Evolutionary conservation across 352 stramenopile genomes (phyloP).

Genomic region (Pythium rishiriense): DNA sequence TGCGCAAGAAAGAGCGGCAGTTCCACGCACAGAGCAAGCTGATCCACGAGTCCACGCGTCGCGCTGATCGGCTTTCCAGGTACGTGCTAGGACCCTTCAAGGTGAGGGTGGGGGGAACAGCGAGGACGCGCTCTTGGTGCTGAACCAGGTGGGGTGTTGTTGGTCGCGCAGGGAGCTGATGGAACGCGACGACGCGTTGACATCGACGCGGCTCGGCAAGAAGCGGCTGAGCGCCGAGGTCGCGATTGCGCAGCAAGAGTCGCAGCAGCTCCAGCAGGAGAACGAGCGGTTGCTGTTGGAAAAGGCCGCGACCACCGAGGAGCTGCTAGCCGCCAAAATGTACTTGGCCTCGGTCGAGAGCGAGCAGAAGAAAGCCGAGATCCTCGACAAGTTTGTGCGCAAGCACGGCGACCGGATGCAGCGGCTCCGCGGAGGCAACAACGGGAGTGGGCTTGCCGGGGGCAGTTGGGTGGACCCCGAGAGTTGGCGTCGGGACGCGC

Average conservation of each 20-base stretch:
- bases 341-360: slow-evolving; percentile 70
- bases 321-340: slow-evolving; percentile 67
- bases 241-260: slow-evolving; percentile 54
- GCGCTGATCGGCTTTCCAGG: slow-evolving; percentile 61
- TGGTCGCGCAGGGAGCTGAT: slow-evolving; percentile 41
- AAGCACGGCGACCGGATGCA: slow-evolving; percentile 79
- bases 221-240: slow-evolving; percentile 55
- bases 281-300: slow-evolving; percentile 67
- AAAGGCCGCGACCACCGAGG: slow-evolving; percentile 59
- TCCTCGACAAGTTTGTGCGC: slow-evolving; percentile 77
- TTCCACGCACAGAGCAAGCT: slow-evolving; percentile 67
- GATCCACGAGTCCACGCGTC: slow-evolving; percentile 61
- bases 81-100: no score
- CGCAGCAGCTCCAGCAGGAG: slow-evolving; percentile 53
- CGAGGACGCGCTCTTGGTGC: not conserved
- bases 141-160: not conserved
- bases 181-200: slow-evolving; percentile 54
- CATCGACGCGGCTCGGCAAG: slow-evolving; percentile 50
- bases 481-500: slow-evolving; percentile 44
- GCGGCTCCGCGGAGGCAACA: slow-evolving; percentile 30
- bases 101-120: no score
- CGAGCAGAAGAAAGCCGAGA: slow-evolving; percentile 72
- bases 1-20: slow-evolving; percentile 64
- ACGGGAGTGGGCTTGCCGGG: not conserved
- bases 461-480: slow-evolving; percentile 13